Base-by-base conservation (phyloP, 306 rosid species). In the Spatholobus suberectus region DNA sequence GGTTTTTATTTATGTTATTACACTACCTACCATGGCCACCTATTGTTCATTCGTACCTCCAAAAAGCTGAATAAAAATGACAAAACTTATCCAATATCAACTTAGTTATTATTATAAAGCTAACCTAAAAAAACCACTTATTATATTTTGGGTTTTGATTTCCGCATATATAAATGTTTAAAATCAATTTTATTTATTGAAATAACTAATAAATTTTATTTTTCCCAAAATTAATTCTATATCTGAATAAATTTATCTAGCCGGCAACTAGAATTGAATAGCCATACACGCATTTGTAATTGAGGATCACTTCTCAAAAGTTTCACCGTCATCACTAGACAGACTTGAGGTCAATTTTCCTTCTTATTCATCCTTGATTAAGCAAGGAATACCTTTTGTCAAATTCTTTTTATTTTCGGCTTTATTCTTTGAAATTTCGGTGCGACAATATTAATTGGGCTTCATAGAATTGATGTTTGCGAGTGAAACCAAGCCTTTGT, bases 31-130 rank as follows among this genome's bases (percentile, higher is more conserved):
- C 67, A n/a, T 46, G 41, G 44, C 26, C 63, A 44, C 62, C 20
- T 40, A 35, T 55, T 24, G 40, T 65, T 73, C 71, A 49, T 61
- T 79, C 44, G 67, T 69, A 75, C 84, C 54, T 84, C 68, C 55
- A 47, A 52, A 68, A 29, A 73, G 38, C 24, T 63, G 43, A 23
- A 76, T 76, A 73, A 80, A 80, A 76, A 83, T 70, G 85, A 83
- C 87, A 83, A 80, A 75, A 41, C 81, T 62, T 37, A 49, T 71
- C 62, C 66, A n/a, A 70, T 70, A 79, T 86, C 85, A 75, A 57
- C 87, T 75, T 83, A 84, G 41, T 21, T 63, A 8, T 3, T 18
- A 52, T n/a, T 75, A 18, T 83, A 83, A 86, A 83, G 87, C 79
- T 35, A 29, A 44, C 49, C 37, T 12, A 61, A 76, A 83, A 76